Conservation (phyloP, 345 rosid species). For the Populus ilicifolia region DNA sequence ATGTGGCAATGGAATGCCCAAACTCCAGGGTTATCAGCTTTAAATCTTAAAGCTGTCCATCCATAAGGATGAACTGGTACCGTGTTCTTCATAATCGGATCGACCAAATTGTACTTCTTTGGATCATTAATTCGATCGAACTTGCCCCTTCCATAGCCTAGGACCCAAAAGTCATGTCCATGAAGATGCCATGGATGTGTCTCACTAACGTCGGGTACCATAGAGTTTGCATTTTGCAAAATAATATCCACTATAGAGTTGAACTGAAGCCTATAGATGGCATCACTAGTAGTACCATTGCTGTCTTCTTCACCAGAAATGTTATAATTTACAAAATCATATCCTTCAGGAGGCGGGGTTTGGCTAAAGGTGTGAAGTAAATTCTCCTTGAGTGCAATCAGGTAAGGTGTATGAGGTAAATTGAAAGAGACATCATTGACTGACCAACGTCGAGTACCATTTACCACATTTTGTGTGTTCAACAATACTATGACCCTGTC, state of each 20-base stretch:
- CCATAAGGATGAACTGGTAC: constrained; percentile 67
- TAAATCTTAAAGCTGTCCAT: constrained; percentile 69
- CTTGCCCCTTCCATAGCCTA: constrained; percentile 62
- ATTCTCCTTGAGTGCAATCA: constrained; percentile 53
- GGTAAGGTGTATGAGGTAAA: constrained; percentile 52
- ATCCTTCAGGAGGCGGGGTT: constrained; percentile 40
- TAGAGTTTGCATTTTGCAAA: constrained; percentile 60
- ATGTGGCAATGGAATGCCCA: constrained; percentile 80
- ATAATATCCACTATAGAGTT: constrained; percentile 59
- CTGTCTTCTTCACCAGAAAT: constrained; percentile 10
- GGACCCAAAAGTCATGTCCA: constrained; percentile 85
- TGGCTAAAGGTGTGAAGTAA: constrained; percentile 36
- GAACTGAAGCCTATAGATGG: constrained; percentile 47
- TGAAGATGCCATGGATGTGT: constrained; percentile 88
- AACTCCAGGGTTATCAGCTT: constrained; percentile 61
- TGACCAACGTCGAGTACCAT: constrained; percentile 45
- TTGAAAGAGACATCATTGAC: constrained; percentile 60
- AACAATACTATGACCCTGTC: constrained; percentile 52
- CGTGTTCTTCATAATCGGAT: constrained; percentile 79
- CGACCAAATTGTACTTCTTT: constrained; percentile 43
- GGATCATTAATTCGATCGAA: constrained; percentile 45
- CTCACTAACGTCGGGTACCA: constrained; percentile 40
- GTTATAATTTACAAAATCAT: constrained; percentile 25
- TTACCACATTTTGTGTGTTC: constrained; percentile 52
- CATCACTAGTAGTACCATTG: constrained; percentile 38